Conservation (phyloP, 495 filamentous ascomycete genomes). For the Tuber borchii region DNA sequence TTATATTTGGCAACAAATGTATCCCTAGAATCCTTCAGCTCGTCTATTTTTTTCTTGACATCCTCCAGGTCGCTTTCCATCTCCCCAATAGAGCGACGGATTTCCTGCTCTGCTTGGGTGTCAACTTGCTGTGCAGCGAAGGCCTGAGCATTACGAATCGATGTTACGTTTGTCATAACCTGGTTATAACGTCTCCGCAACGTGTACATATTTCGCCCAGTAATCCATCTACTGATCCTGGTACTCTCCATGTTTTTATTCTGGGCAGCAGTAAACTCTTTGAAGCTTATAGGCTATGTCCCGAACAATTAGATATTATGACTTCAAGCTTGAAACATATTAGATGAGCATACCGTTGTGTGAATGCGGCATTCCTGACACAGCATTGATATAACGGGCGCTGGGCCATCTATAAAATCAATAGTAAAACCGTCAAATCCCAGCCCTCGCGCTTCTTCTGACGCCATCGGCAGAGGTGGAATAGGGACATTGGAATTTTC, state of each 20-base stretch:
- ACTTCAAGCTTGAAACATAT: background rate
- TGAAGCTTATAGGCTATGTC: slow-evolving; percentile 48
- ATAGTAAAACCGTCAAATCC: slow-evolving; percentile 76
- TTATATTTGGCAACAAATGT: slow-evolving; percentile 30
- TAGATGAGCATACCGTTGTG: slow-evolving; percentile 47
- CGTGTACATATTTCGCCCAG: slow-evolving; percentile 19
- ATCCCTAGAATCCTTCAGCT: slow-evolving; percentile 9
- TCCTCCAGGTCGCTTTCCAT: slow-evolving; percentile 45
- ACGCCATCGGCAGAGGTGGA: slow-evolving; percentile 48
- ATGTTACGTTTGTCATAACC: background rate
- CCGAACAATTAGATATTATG: slow-evolving; percentile 9
- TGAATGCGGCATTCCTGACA: slow-evolving; percentile 63
- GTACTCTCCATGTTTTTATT: slow-evolving; percentile 54
- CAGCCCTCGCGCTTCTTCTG: slow-evolving; percentile 43
- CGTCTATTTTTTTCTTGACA: slow-evolving; percentile 41
- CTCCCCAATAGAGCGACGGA: slow-evolving; percentile 42
- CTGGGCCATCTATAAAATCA: slow-evolving; percentile 72
- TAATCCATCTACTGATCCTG: slow-evolving; percentile 35
- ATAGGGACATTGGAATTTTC: slow-evolving; percentile 48
- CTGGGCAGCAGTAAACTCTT: slow-evolving; percentile 58
- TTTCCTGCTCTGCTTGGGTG: slow-evolving; percentile 41
- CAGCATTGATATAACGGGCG: slow-evolving; percentile 78
- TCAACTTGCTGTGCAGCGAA: slow-evolving; percentile 40
- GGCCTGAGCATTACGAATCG: slow-evolving; percentile 14
- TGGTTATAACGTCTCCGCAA: slow-evolving; percentile 1